Percentiles rank a stretch among this genome's conserved stretches.
Evolutionary conservation across 202 grass and related monocot genomes (phyloP).

Genomic region (Digitaria exilis): DNA sequence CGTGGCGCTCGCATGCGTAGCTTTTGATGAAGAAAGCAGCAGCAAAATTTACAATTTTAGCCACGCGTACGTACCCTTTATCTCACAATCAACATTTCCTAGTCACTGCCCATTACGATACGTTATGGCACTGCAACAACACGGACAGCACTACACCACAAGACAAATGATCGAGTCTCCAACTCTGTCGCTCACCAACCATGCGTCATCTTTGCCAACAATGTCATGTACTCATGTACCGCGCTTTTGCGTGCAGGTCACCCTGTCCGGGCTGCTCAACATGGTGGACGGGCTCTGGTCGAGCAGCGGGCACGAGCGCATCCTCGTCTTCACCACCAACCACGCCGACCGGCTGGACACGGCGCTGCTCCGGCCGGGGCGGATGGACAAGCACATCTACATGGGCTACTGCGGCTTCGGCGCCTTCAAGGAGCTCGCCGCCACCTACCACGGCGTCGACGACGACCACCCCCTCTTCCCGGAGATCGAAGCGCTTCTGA

Average conservation of each 20-base stretch:
- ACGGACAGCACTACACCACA: neutral
- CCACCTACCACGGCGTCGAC: constrained; percentile 51
- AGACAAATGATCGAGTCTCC: neutral
- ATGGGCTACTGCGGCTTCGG: constrained; percentile 54
- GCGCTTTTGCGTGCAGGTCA: constrained; percentile 20
- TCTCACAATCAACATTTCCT: neutral
- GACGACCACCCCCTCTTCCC: constrained; percentile 39
- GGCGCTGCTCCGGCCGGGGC: constrained; percentile 57
- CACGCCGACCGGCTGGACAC: constrained; percentile 49
- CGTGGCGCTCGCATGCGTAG: constrained; percentile 2
- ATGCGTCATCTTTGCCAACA: neutral
- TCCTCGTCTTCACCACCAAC: constrained; percentile 66
- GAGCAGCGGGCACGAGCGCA: constrained; percentile 49
- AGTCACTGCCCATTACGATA: neutral
- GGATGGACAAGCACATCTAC: constrained; percentile 59
- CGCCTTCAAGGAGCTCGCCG: constrained; percentile 49
- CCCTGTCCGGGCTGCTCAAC: constrained; percentile 51
- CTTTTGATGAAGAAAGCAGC: neutral
- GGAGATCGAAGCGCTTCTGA: constrained; percentile 43
- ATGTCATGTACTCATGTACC: constrained; percentile 21
- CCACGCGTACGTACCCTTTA: neutral
- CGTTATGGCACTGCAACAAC: neutral
- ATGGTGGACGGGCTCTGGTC: constrained; percentile 71
- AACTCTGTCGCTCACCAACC: neutral
- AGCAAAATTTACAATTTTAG: neutral